Conservation (phyloP, 202 grass and related monocot species). For the Alloteropsis angusta region DNA sequence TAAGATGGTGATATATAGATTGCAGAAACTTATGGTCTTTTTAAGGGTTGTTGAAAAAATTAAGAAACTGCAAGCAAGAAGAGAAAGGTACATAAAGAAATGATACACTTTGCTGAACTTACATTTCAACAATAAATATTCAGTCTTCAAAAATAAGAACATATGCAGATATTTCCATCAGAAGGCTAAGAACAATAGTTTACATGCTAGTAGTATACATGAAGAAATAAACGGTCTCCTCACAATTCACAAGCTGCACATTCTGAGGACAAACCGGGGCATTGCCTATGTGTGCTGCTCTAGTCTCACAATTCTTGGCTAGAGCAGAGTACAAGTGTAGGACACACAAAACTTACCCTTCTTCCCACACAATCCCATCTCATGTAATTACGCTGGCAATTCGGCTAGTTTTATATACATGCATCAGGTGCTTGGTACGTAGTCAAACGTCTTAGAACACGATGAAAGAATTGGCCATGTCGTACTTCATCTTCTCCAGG, state of each 20-base stretch:
- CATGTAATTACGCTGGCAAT: background rate
- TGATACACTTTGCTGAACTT: background rate
- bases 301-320: conserved; percentile 5
- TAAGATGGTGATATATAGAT: too few relatives aligned
- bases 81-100: background rate
- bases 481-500: conserved; percentile 85
- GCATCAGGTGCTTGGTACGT: background rate
- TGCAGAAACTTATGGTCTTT: background rate
- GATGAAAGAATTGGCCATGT: conserved; percentile 54
- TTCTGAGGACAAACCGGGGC: background rate
- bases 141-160: background rate
- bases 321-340: conserved; percentile 8
- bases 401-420: conserved; percentile 31
- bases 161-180: background rate
- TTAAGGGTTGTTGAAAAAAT: background rate
- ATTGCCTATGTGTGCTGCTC: background rate
- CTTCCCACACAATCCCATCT: background rate
- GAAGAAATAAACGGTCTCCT: background rate
- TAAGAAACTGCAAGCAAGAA: background rate
- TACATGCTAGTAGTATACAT: conserved; percentile 18
- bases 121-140: background rate
- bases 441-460: conserved; percentile 30
- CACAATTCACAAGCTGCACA: background rate
- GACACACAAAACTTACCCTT: background rate
- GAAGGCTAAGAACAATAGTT: conserved; percentile 1